phyloP scores from a whole-genome alignment of 176 grass and related monocot genomes.

The Zizania latifolia region DNA sequence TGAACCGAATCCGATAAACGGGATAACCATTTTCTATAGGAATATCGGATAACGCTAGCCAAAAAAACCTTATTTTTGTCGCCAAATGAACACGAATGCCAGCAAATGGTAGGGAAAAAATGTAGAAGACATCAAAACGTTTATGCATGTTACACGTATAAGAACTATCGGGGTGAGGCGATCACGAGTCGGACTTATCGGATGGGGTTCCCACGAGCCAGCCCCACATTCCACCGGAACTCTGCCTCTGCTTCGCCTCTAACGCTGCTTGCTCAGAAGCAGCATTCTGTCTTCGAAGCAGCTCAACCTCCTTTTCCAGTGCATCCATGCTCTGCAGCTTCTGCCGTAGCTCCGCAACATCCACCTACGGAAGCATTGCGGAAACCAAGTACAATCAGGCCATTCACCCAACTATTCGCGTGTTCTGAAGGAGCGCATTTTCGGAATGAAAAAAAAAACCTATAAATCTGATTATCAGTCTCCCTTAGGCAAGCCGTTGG shows the following conservation, averaged over 20 bases:
- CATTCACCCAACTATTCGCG: not conserved
- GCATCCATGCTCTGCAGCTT: slow-evolving; percentile 74
- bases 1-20: not conserved
- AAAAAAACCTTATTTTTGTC: slow-evolving; percentile 23
- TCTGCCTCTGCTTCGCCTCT: slow-evolving; percentile 61
- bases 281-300: slow-evolving; percentile 73
- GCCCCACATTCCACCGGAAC: slow-evolving; percentile 82
- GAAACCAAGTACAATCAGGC: not conserved
- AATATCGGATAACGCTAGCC: not conserved
- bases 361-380: slow-evolving; percentile 46
- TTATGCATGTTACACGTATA: slow-evolving; percentile 36
- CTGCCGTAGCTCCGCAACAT: slow-evolving; percentile 91
- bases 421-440: not conserved
- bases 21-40: not conserved
- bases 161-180: not conserved
- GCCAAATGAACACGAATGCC: slow-evolving; percentile 31
- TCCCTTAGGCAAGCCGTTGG: not conserved
- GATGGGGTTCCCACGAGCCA: slow-evolving; percentile 81
- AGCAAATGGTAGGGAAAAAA: not conserved
- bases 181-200: slow-evolving; percentile 55
- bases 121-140: not conserved
- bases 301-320: slow-evolving; percentile 81
- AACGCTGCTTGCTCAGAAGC: slow-evolving; percentile 76
- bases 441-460: not conserved
- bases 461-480: not conserved